phyloP scores from a whole-genome alignment of 148 eudicot species.

The Camellia japonica region DNA sequence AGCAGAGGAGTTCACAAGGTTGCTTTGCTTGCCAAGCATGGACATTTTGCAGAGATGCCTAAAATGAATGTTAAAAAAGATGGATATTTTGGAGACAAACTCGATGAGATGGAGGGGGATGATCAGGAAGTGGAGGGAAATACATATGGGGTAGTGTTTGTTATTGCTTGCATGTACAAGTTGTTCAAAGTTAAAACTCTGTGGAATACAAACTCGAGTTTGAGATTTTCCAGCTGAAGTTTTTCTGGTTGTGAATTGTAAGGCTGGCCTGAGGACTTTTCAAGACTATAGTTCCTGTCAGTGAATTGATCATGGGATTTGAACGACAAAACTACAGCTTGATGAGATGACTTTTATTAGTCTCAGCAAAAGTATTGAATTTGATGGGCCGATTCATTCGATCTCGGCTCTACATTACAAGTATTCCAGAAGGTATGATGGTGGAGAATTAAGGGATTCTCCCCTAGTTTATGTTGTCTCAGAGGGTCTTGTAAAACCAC shows the following conservation, averaged over 20 bases:
- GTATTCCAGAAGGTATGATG: not conserved
- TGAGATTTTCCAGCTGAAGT: not conserved
- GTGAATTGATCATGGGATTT: not conserved
- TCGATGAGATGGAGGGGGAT: not conserved
- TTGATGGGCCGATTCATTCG: not conserved
- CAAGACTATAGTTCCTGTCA: not conserved
- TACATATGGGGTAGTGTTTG: not conserved
- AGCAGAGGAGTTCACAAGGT: constrained; percentile 7
- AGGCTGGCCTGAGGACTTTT: not conserved
- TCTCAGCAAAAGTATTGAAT: not conserved
- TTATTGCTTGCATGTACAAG: not conserved
- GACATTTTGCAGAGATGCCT: not conserved
- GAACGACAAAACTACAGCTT: not conserved
- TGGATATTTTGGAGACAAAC: not conserved
- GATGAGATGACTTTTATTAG: not conserved
- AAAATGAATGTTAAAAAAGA: not conserved
- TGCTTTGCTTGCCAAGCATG: not conserved
- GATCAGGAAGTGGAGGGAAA: not conserved
- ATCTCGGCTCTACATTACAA: not conserved
- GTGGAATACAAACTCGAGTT: no score
- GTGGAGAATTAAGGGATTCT: not conserved
- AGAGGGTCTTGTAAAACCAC: not conserved
- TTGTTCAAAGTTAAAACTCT: not conserved
- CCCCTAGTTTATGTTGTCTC: not conserved
- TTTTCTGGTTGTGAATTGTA: not conserved